Conservation (phyloP, 176 grass and related monocot species). For the Eleusine coracana region DNA sequence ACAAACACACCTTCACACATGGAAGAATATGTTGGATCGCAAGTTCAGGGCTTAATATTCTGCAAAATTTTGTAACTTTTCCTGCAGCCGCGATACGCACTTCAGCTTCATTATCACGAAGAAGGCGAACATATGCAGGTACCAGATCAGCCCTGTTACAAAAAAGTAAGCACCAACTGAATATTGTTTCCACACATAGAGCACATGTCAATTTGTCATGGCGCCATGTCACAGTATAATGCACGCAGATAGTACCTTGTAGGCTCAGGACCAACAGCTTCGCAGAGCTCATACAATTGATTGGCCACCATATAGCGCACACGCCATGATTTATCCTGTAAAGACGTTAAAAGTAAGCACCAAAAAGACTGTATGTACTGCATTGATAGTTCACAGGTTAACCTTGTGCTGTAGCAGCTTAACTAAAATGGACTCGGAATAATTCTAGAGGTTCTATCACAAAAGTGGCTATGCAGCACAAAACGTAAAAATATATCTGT, state of each 20-base stretch:
- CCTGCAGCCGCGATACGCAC: no score
- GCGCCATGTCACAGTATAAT: background rate
- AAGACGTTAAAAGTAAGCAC: background rate
- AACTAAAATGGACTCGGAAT: background rate
- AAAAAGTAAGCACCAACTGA: background rate
- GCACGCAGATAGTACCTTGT: constrained; percentile 49
- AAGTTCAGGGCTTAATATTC: no score
- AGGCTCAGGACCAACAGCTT: constrained; percentile 51
- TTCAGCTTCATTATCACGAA: no score
- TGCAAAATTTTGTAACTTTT: no score
- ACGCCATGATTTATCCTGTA: constrained; percentile 85
- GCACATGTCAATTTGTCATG: background rate
- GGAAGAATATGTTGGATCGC: no score
- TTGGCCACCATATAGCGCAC: constrained; percentile 91
- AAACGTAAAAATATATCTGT: constrained; percentile 44
- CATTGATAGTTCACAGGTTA: background rate
- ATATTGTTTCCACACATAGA: background rate
- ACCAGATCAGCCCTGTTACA: no score
- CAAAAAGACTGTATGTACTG: background rate
- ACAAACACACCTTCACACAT: background rate
- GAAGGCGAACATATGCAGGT: no score
- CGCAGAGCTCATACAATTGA: constrained; percentile 54
- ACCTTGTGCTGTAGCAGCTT: constrained; percentile 4
- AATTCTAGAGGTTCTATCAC: background rate
- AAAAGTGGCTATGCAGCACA: background rate